Conservation (phyloP, 495 filamentous ascomycete genomes). For the Neurospora sp. region DNA sequence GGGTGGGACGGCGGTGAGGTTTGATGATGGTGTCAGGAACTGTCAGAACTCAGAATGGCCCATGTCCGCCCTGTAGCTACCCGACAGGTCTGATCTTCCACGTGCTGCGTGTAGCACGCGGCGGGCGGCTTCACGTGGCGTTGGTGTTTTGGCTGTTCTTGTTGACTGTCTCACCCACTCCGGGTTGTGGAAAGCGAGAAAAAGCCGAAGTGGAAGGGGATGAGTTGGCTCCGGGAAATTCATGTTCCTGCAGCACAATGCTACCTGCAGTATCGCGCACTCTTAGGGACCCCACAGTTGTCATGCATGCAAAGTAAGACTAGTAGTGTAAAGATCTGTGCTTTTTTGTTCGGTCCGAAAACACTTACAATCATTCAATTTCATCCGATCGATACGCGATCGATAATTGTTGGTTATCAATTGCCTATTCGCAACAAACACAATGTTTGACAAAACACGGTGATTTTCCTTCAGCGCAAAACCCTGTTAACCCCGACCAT, state of each 20-base stretch:
- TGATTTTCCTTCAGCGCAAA: neutral
- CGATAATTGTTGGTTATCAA: neutral
- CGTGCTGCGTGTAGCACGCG: neutral
- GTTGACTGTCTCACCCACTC: neutral
- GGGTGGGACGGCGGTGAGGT: neutral
- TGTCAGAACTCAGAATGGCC: neutral
- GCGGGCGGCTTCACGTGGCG: neutral
- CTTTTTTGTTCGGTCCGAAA: neutral
- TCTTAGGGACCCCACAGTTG: neutral
- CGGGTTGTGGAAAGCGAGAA: neutral
- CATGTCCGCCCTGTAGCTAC: neutral
- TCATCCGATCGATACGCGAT: neutral
- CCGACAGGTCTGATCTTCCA: neutral
- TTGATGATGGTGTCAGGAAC: neutral
- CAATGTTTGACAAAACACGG: neutral
- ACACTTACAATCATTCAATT: neutral
- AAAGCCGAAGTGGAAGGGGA: neutral
- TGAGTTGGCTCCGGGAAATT: neutral
- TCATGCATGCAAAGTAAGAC: neutral
- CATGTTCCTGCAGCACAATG: neutral
- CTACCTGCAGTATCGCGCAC: neutral
- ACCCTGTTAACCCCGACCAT: neutral
- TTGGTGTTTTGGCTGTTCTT: neutral
- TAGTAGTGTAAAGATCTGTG: neutral
- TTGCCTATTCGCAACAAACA: neutral